These are phyloP conservation scores for Vaccinium myrtillus DNA, from an alignment of 148 eudicot species.

Conservation along the genomic window DNA sequence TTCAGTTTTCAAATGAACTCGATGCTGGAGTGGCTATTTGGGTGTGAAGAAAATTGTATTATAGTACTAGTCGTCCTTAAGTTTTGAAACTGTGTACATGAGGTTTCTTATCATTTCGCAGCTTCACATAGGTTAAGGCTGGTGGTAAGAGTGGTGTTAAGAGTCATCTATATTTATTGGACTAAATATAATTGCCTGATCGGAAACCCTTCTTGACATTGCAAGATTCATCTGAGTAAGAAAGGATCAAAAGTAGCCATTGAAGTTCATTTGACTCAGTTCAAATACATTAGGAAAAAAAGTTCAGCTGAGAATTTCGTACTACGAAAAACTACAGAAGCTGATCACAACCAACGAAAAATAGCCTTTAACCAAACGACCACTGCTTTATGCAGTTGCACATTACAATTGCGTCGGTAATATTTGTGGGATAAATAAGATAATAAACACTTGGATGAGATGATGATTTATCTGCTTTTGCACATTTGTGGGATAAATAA, in stretches of 20 bases:
- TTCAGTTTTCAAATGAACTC: background rate
- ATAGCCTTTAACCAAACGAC: constrained; percentile 9
- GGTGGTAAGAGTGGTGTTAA: background rate
- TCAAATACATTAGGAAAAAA: too few relatives aligned
- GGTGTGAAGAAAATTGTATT: background rate
- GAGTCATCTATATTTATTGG: background rate
- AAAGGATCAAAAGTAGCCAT: background rate
- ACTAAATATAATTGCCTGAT: background rate
- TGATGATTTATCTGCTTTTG: constrained; percentile 19
- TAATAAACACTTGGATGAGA: constrained; percentile 5
- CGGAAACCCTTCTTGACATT: background rate
- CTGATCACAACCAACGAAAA: background rate
- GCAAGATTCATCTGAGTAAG: background rate
- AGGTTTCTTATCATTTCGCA: background rate
- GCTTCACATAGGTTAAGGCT: background rate
- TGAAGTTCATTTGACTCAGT: background rate
- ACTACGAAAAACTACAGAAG: background rate
- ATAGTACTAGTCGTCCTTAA: background rate
- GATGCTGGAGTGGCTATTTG: background rate
- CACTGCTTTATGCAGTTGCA: background rate
- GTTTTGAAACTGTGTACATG: background rate
- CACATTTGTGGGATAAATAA: background rate
- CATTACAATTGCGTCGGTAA: background rate
- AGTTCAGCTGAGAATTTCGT: background rate
- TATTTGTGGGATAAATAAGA: background rate